Conservation (phyloP, 345 rosid species). For the Eucalyptus regnans region DNA sequence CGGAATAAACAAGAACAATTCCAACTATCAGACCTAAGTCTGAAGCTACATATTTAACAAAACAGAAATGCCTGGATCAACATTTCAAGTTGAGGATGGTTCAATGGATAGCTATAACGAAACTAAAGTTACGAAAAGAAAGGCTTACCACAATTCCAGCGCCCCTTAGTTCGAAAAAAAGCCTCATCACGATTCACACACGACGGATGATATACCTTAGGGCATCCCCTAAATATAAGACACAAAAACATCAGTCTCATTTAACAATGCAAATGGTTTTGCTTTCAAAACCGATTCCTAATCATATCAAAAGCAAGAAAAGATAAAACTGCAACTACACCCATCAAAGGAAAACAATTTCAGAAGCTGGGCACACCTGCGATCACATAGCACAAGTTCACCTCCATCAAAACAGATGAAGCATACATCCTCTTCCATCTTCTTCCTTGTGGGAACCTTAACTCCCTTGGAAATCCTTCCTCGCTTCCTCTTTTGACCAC, state of each 20-base stretch:
- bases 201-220: constrained; percentile 92
- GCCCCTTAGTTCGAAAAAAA: constrained; percentile 74
- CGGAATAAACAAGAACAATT: not conserved
- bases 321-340: not conserved
- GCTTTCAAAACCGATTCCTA: not conserved
- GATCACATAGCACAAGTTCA: constrained; percentile 89
- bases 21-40: not conserved
- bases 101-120: not conserved
- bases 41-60: not conserved
- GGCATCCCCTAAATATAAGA: constrained; percentile 70
- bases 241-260: not conserved
- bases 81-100: not conserved
- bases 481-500: constrained; percentile 69
- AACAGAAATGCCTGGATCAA: not conserved
- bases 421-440: constrained; percentile 93
- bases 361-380: constrained; percentile 44
- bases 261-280: not conserved
- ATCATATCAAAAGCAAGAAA: not conserved
- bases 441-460: constrained; percentile 46
- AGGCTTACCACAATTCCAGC: constrained; percentile 88
- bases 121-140: not conserved
- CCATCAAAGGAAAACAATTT: not conserved
- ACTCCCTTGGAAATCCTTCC: constrained; percentile 34
- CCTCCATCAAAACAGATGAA: constrained; percentile 99
- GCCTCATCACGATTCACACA: constrained; percentile 91